phyloP scores from a whole-genome alignment of 148 eudicot genomes.

The Dysphania ambrosioides region DNA sequence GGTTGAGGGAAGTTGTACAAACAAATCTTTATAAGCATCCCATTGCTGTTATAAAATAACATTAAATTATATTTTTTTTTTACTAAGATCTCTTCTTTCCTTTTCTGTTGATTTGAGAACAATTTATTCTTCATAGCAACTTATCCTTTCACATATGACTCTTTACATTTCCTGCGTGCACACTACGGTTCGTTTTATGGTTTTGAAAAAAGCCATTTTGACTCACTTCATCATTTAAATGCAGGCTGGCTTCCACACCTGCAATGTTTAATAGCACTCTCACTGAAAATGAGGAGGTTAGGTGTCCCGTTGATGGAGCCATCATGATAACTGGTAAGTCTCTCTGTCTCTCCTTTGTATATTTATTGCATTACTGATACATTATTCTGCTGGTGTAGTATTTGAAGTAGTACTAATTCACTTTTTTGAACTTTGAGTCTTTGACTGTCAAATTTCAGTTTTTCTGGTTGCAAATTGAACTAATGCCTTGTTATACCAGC shows the following conservation, averaged over 20 bases:
- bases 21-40: neutral
- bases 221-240: constrained; percentile 19
- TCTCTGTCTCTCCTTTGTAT: neutral
- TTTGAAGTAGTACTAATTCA: neutral
- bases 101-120: neutral
- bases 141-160: too few species aligned
- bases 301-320: constrained; percentile 91
- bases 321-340: constrained; percentile 99
- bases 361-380: neutral
- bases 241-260: constrained; percentile 90
- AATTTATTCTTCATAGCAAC: neutral
- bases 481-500: constrained; percentile 46
- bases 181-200: neutral
- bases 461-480: constrained; percentile 1
- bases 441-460: neutral
- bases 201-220: constrained; percentile 3
- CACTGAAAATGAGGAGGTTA: constrained; percentile 55
- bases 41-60: neutral
- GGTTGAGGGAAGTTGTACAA: neutral
- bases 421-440: constrained; percentile 4
- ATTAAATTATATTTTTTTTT: neutral
- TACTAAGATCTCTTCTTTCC: neutral
- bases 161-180: constrained; percentile 5
- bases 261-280: constrained; percentile 97
- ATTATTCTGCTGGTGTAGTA: neutral